Base-by-base conservation (phyloP, 2,329 filamentous ascomycete genomes). In the Orbilia javanica region DNA sequence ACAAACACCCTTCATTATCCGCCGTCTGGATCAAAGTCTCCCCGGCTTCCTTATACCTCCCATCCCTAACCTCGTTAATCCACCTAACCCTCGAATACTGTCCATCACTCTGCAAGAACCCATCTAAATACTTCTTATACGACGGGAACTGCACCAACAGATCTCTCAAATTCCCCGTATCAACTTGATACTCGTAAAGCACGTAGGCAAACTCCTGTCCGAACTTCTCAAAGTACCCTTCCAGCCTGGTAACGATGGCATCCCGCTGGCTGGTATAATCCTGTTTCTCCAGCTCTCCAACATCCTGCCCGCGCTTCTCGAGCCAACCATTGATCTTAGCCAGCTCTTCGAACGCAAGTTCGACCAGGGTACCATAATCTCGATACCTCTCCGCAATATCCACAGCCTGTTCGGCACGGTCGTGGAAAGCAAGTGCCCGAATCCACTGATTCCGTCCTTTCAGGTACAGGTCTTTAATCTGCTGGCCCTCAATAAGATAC, bases 11-110 rank as follows among this genome's bases (percentile, higher is more conserved):
- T 83, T 97, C 94, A 67, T 90, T 89, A 62, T 88, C 87, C 0
- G 93, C 94, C 20, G 94, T 87, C 6, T 89, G 86, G 50, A 92
- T 86, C 55, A 99, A 87, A 0, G 90, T 91, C 48, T 89, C 85
- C 4, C 91, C 90, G 10, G 95, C 94, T 70, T 89, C 88, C 11
- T 89, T 86, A 79, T 93, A 93, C 81, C 97, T 90, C 74, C 90
- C 87, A 82, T 96, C 92, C 77, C 90, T 87, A 6, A 98, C 88
- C 83, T 98, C 94, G 83, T 99, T 96, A 85, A 99, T 97, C 96
- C 96, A 99, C 60, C 91, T 90, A 52, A 99, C 87, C 81, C 93
- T 93, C 29, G 91, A 90, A 79, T 93, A 89, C 79, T 90, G 88
- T 0, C 90, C 88, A 79, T 90, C 89, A 69, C 89, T 90, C 48